These are phyloP conservation scores for Jatropha podagrica DNA, from an alignment of 441 rosid genomes.

Conservation along the genomic window DNA sequence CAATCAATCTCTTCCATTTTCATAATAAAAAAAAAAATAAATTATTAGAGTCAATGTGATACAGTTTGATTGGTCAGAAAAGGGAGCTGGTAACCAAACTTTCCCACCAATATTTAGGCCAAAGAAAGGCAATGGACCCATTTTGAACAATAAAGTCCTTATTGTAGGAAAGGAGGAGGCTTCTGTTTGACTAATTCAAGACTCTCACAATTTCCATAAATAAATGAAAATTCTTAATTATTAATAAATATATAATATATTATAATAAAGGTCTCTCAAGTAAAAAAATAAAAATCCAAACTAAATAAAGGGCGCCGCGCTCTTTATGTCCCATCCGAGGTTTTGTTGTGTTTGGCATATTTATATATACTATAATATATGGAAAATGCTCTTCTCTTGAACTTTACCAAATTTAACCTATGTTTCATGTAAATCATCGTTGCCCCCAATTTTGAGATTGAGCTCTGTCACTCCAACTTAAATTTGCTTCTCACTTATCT, in stretches of 20 bases:
- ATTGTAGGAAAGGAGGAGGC: constrained; percentile 31
- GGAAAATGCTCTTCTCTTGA: too few relatives aligned
- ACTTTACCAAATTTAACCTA: too few relatives aligned
- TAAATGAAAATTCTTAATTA: background rate
- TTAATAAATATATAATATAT: background rate
- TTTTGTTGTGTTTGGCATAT: constrained; percentile 29
- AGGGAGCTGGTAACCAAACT: constrained; percentile 61
- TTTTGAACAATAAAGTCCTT: constrained; percentile 40
- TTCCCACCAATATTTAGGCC: constrained; percentile 39
- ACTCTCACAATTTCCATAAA: constrained; percentile 12
- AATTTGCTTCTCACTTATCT: too few relatives aligned
- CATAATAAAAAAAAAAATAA: background rate
- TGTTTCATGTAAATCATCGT: too few relatives aligned
- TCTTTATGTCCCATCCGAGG: constrained; percentile 71
- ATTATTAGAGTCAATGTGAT: constrained; percentile 2
- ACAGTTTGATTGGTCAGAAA: constrained; percentile 31
- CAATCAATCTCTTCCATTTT: background rate
- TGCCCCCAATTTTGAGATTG: too few relatives aligned
- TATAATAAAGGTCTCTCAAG: background rate
- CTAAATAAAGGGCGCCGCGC: constrained; percentile 28
- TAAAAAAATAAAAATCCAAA: constrained; percentile 1
- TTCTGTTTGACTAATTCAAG: constrained; percentile 42
- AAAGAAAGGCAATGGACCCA: constrained; percentile 39
- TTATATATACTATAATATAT: too few relatives aligned
- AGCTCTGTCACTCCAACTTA: too few relatives aligned